These are phyloP conservation scores for Annona squamosa DNA, from an alignment of 164 flowering plant genomes.

Conservation along the genomic window DNA sequence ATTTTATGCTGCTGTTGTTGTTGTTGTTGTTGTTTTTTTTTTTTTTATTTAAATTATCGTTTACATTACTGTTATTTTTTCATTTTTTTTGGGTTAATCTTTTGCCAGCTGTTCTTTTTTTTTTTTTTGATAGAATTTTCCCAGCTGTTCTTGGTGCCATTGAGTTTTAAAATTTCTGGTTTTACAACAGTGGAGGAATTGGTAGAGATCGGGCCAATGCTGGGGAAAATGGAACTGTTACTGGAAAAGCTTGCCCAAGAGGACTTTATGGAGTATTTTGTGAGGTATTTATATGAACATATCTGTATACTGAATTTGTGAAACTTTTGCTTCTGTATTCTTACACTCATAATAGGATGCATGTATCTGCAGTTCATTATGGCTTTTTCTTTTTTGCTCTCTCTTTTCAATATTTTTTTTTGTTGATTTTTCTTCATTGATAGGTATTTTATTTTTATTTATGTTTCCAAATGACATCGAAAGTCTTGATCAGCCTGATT, in stretches of 20 bases:
- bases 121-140: neutral
- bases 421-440: too few relatives aligned
- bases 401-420: too few relatives aligned
- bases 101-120: neutral
- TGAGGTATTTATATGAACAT: conserved; percentile 36
- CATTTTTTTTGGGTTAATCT: neutral
- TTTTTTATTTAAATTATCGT: too few relatives aligned
- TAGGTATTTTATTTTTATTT: too few relatives aligned
- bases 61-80: neutral
- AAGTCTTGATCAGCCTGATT: too few relatives aligned
- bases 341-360: too few relatives aligned
- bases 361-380: too few relatives aligned
- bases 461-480: too few relatives aligned
- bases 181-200: conserved; percentile 63
- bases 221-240: conserved; percentile 76
- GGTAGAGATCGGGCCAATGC: conserved; percentile 45
- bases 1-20: too few relatives aligned
- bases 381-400: too few relatives aligned
- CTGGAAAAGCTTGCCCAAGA: conserved; percentile 81
- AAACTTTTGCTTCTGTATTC: neutral
- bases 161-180: neutral
- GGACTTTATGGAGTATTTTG: conserved; percentile 93
- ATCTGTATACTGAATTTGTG: too few relatives aligned
- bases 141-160: neutral
- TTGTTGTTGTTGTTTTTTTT: too few relatives aligned